Percentiles rank a stretch among this genome's conserved stretches.
phyloP scores from a whole-genome alignment of 2,329 filamentous ascomycete species.

The Sarocladium kiliense region DNA sequence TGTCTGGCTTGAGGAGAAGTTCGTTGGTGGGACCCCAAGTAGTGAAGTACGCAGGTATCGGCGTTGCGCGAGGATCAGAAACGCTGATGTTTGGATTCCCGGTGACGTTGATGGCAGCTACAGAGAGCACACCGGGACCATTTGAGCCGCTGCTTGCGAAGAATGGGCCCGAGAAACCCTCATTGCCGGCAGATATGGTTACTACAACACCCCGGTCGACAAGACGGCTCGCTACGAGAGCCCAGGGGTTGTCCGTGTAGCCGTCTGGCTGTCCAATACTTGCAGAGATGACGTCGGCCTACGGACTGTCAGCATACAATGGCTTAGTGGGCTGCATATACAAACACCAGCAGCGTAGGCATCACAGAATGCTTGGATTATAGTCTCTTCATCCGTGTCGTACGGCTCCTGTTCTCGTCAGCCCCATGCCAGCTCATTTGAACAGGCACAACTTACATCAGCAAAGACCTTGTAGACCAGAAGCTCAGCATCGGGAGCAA shows the following conservation, averaged over 20 bases:
- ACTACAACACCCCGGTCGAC: constrained; percentile 42
- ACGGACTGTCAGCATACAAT: neutral
- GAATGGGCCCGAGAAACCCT: constrained; percentile 43
- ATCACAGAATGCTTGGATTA: constrained; percentile 31
- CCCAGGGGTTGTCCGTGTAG: constrained; percentile 36
- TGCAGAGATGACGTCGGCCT: constrained; percentile 39
- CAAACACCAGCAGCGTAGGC: constrained; percentile 28
- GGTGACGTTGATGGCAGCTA: constrained; percentile 35
- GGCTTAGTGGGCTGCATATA: neutral
- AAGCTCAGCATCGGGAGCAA: constrained; percentile 31
- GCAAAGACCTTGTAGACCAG: constrained; percentile 31
- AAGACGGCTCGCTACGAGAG: constrained; percentile 33
- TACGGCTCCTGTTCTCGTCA: constrained; percentile 4
- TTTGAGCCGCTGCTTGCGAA: constrained; percentile 30
- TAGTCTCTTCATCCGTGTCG: constrained; percentile 21
- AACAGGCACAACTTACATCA: constrained; percentile 1
- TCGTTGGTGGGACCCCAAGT: constrained; percentile 50
- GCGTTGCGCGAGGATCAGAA: constrained; percentile 18
- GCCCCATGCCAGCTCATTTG: neutral
- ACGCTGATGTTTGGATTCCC: constrained; percentile 32
- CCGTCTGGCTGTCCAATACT: constrained; percentile 34
- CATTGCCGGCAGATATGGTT: constrained; percentile 47
- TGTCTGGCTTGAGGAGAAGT: constrained; percentile 44
- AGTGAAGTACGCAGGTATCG: constrained; percentile 39
- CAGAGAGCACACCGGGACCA: constrained; percentile 27